Base-by-base conservation (phyloP, 768 basidiomycete species). In the Psilocybe cubensis region DNA sequence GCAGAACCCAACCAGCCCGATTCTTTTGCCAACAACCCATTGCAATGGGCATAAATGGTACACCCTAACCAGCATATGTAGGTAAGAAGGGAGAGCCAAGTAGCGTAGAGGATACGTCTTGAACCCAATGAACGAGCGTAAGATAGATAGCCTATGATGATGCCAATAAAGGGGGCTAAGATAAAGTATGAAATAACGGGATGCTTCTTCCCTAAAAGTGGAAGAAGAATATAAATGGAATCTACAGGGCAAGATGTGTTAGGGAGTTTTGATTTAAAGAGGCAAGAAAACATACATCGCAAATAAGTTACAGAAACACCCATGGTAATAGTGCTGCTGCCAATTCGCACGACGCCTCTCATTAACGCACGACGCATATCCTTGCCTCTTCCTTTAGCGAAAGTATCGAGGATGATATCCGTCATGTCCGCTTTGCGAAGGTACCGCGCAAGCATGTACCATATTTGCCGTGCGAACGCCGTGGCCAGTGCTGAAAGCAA, bases 391-490 rank as follows among this genome's bases (percentile, higher is more conserved):
- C 81, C 81, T 53, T 79, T 77, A 17, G 85, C 83, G 66, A 90
- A 83, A 0, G 83, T 76, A 60, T 88, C 81, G 17, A 86, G 63
- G 49, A 91, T 66, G 40, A 91, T 75, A 58, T 90, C 89, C 68
- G 89, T 85, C 33, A 86, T 68, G 58, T 88, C 84, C 28, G 80
- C 77, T 68, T 83, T 82, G 63, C 83, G 82, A 43, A 89, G 75
- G 69, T 92, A 89, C 28, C 86, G 79, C 43, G 86, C 83, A n/a
- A 92, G 80, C 77, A 91, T 82, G 72, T 89, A 91, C 85, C 87
- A 89, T 47, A 92, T 72, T 62, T 89, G 88, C 49, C 87, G 75
- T 35, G 84, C 78, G 59, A 88, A 83, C 28, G 79, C 80, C 6
- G 89, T 80, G 12, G 88, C 71, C 31, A 78, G 61, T n/a, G 85